phyloP scores from a whole-genome alignment of 495 filamentous ascomycete genomes.

The Hamigera avellanea region DNA sequence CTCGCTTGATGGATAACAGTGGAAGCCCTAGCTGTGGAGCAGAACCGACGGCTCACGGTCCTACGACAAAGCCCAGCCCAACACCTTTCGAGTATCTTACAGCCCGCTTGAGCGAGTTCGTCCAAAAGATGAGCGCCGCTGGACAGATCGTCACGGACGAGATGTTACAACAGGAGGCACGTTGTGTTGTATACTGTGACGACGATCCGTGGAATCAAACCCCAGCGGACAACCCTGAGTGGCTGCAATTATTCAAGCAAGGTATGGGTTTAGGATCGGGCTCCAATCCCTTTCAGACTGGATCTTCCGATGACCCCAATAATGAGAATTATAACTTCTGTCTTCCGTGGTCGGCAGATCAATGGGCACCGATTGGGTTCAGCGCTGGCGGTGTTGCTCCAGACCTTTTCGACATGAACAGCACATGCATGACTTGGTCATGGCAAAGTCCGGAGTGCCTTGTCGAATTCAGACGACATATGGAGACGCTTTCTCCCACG shows the following conservation, averaged over 20 bases:
- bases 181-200: slow-evolving; percentile 45
- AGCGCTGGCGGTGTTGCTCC: too few relatives aligned
- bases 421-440: too few relatives aligned
- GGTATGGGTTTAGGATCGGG: slow-evolving; percentile 10
- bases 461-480: slow-evolving; percentile 6
- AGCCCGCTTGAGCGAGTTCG: slow-evolving; percentile 27
- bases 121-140: slow-evolving; percentile 20
- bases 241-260: slow-evolving; percentile 46
- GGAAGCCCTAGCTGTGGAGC: too few relatives aligned
- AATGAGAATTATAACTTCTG: slow-evolving; percentile 1
- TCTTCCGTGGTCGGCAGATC: slow-evolving; percentile 2
- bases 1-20: too few relatives aligned
- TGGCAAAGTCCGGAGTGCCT: slow-evolving; percentile 12
- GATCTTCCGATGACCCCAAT: not conserved
- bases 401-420: too few relatives aligned
- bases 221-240: slow-evolving; percentile 42
- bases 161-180: slow-evolving; percentile 41
- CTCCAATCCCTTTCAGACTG: not conserved
- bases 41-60: not conserved
- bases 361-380: not conserved
- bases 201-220: slow-evolving; percentile 57
- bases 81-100: slow-evolving; percentile 5
- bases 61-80: not conserved
- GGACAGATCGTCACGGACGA: slow-evolving; percentile 37
- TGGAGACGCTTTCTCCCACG: too few relatives aligned